These are phyloP conservation scores for Saccharomycopsis oosterbeekiorum DNA, from an alignment of 805 yeast genomes.

Conservation along the genomic window DNA sequence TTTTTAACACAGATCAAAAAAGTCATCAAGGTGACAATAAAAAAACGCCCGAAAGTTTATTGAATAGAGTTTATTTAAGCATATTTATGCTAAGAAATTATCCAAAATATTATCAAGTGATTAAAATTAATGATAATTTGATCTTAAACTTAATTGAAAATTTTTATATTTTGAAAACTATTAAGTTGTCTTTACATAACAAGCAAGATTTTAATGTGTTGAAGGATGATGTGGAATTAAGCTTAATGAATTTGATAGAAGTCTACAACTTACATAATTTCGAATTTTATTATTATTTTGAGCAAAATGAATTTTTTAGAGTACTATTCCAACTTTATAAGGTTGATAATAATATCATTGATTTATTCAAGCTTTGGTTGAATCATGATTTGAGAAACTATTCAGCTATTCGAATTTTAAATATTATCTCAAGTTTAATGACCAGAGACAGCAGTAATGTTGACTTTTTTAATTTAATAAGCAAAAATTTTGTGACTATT, in stretches of 20 bases:
- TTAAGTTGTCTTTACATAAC: not conserved
- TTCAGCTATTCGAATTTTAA: constrained; percentile 23
- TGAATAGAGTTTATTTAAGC: constrained; percentile 34
- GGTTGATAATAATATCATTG: constrained; percentile 40
- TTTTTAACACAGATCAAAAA: constrained; percentile 17
- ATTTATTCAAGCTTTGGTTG: constrained; percentile 48
- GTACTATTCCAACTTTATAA: constrained; percentile 52
- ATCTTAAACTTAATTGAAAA: constrained; percentile 38
- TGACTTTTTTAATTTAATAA: constrained; percentile 3
- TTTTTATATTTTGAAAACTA: constrained; percentile 33
- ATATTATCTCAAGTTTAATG: constrained; percentile 20
- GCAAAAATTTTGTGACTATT: not conserved
- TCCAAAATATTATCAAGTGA: constrained; percentile 78
- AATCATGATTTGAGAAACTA: constrained; percentile 22
- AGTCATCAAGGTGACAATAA: not conserved
- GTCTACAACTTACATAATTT: constrained; percentile 49
- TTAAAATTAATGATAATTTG: constrained; percentile 55
- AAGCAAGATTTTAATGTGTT: constrained; percentile 20
- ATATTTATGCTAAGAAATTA: constrained; percentile 72
- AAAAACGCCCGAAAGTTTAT: constrained; percentile 20
- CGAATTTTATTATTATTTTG: constrained; percentile 41
- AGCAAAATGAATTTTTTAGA: constrained; percentile 43
- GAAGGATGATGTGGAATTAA: constrained; percentile 60
- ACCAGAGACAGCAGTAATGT: not conserved
- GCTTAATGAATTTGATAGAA: constrained; percentile 62